Evolutionary conservation across 2,329 filamentous ascomycete genomes (phyloP), one percentile per base, ranked within the genome.

Genomic region (Endoconidiophora polonica): DNA sequence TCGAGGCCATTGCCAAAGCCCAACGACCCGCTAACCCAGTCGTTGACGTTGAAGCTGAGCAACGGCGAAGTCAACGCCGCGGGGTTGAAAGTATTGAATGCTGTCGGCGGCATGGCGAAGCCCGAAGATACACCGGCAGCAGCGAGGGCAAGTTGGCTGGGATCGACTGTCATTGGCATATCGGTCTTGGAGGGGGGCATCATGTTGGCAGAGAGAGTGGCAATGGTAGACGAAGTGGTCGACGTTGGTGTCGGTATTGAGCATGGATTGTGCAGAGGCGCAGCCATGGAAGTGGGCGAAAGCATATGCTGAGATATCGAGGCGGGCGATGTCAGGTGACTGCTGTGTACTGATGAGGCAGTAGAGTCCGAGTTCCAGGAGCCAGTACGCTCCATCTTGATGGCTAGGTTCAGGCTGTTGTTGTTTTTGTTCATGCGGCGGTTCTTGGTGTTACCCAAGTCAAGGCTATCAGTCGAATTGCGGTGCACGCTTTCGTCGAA

Each of bases 71-170:
- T 12, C 29, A 33, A 9, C 3, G 29, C 29, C 12, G 29, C 29
- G 9, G 29, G 29, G 29, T 33, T 33, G 29, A 9, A 33, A 12
- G 29, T 4, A 33, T 33, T 33, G 12, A 9, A 33, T 33, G 29
- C 29, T 33, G 29, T 33, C 29, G 9, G 12, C 29, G 9, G 12
- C 29, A 33, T 33, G 29, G 2, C 9, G 12, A 9, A 33, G 29
- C 29, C 29, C 4, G 29, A 33, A 5, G 29, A 33, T 3, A 33
- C 9, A 14, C 41, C 12, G 5, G 37, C 24, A 18, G 39, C 18
- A 4, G 24, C 46, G 23, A 48, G 46, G 5, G 38, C 39, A 38
- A 48, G 46, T 22, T 52, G 45, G 23, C 44, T 52, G 7, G 50
- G 50, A 24, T 52, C 44, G n/a, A 52, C 45, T 3, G 29, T 33